These are phyloP conservation scores for Auricularia heimuer DNA, from an alignment of 768 basidiomycete species.

Conservation along the genomic window DNA sequence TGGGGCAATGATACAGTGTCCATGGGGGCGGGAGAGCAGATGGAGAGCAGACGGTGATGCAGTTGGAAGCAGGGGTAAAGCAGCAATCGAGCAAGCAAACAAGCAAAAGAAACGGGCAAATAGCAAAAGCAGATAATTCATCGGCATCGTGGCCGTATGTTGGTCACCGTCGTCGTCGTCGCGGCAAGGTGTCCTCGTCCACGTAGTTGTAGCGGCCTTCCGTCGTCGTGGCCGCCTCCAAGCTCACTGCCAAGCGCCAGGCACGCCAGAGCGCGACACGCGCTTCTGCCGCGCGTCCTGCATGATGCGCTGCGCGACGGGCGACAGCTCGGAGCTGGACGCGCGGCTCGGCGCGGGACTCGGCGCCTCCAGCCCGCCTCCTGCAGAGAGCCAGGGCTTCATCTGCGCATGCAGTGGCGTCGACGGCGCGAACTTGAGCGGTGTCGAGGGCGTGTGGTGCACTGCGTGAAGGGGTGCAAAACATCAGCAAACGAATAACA, in stretches of 20 bases:
- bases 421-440: neutral
- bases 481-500: no score
- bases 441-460: neutral
- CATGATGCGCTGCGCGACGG: slow-evolving; percentile 60
- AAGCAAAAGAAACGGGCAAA: no score
- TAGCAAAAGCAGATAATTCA: no score
- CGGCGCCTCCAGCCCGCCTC: neutral
- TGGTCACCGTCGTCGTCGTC: slow-evolving; percentile 10
- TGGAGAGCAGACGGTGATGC: no score
- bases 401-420: neutral
- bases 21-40: no score
- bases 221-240: no score
- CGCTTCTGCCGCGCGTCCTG: neutral
- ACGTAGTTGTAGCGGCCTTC: no score
- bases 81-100: no score
- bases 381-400: neutral
- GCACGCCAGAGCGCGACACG: slow-evolving; percentile 22
- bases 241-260: slow-evolving; percentile 24
- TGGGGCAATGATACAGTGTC: no score
- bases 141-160: slow-evolving; percentile 33
- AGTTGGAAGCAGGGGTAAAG: no score
- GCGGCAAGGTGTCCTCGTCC: no score
- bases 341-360: slow-evolving; percentile 43
- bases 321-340: slow-evolving; percentile 66
- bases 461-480: no score